Evolutionary conservation across 1,284 basidiomycete genomes (phyloP), one percentile per base, ranked within the genome.

Genomic region (Ustilago lituana): DNA sequence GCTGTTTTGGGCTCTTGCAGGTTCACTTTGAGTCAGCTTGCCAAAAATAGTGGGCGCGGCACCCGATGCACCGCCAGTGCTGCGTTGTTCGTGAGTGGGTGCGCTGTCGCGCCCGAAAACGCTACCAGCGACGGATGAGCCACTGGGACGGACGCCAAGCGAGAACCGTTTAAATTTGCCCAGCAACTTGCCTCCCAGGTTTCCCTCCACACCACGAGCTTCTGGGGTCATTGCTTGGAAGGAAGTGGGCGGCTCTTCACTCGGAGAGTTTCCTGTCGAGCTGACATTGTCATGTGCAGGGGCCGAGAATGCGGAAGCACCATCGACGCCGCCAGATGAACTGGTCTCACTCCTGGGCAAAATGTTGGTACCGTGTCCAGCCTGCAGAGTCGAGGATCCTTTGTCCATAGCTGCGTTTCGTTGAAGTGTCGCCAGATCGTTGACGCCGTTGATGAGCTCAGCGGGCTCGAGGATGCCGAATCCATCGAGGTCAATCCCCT

Each of bases 401-500:
- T 37, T 41, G n/a, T 45, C 45, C 5, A 23, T 22, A 5, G 46
- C 39, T 20, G 51, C 45, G 17, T 33, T 43, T 15, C 45, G 44
- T 10, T 52, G 52, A 14, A 73, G 51, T 0, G 69, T 62, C 2
- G 60, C 63, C 8, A 74, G 27, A 43, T 76, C 76, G 43, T 73
- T 77, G 41, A 67, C 49, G 23, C 74, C 74, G 15, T 38, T 55
- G 22, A 70, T 20, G 17, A 79, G 63, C 50, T 80, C 78, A 4
- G 52, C 48, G 0, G 79, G 77, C 64, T 83, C 83, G 9, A 84
- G 66, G 19, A 81, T 61, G n/a, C 79, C 83, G 32, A 84, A 77
- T 0, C 74, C 82, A 17, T 77, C 61, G 19, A 84, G 60, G 17
- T 84, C 83, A 27, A 84, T 84, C 0, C 91, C 90, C 14, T 91